phyloP scores from a whole-genome alignment of 1,284 basidiomycete species.

The Golubevia sp. region DNA sequence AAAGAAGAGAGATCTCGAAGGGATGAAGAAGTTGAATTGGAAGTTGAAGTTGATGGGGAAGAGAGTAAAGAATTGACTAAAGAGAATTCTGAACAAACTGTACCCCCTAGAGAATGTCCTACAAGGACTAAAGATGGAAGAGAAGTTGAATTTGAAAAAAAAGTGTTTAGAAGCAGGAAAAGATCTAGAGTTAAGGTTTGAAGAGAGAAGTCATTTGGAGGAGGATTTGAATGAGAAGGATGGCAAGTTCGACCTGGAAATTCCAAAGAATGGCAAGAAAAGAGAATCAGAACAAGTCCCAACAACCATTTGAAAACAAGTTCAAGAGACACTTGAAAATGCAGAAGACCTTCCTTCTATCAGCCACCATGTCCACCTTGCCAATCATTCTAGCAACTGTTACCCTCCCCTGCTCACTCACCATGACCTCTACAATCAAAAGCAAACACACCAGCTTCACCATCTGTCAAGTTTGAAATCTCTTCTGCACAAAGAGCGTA shows the following conservation, averaged over 20 bases:
- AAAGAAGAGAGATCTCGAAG: slow-evolving; percentile 62
- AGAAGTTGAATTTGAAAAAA: slow-evolving; percentile 24
- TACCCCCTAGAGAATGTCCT: slow-evolving; percentile 63
- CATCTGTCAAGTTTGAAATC: slow-evolving; percentile 69
- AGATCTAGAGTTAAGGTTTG: slow-evolving; percentile 32
- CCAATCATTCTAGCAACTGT: not conserved
- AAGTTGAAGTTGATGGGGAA: not conserved
- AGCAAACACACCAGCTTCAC: slow-evolving; percentile 80
- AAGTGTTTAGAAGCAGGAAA: slow-evolving; percentile 18
- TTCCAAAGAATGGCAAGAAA: not conserved
- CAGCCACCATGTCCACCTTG: no score
- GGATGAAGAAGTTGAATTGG: not conserved
- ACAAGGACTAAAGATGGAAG: slow-evolving; percentile 40
- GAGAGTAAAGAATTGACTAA: not conserved
- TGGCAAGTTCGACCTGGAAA: not conserved
- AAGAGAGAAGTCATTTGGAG: slow-evolving; percentile 41
- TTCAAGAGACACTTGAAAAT: no score
- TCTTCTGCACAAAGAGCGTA: slow-evolving; percentile 87
- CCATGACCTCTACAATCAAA: slow-evolving; percentile 89
- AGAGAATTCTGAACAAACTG: slow-evolving; percentile 7
- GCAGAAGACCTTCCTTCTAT: no score
- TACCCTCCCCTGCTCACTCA: slow-evolving; percentile 60
- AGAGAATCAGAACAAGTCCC: not conserved
- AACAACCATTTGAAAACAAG: no score
- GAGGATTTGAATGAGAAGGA: not conserved